These are phyloP conservation scores for Blastobotrys raffinosifermentans DNA, from an alignment of 1,139 yeast genomes.

Conservation along the genomic window DNA sequence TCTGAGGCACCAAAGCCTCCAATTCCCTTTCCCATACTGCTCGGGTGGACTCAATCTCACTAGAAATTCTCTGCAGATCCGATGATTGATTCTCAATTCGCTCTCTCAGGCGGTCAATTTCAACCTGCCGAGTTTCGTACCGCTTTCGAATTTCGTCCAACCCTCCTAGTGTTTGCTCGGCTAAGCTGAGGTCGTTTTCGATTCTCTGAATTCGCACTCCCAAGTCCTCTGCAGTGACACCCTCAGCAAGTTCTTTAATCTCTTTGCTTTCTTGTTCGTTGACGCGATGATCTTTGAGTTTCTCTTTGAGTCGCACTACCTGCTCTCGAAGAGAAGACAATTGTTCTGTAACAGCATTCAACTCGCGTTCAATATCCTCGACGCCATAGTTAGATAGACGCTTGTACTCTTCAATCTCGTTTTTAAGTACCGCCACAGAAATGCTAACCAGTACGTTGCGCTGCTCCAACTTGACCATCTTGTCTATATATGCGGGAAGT, in stretches of 20 bases:
- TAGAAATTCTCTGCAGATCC: constrained; percentile 30
- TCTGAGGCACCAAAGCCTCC: constrained; percentile 42
- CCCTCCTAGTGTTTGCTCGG: too few species aligned
- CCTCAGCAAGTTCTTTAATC: constrained; percentile 15
- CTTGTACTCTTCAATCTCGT: constrained; percentile 4
- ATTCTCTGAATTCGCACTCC: too few species aligned
- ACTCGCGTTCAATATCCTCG: constrained; percentile 18
- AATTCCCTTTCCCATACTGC: constrained; percentile 56
- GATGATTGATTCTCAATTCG: constrained; percentile 28
- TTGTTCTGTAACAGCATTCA: constrained; percentile 4
- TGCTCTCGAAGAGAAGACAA: background rate
- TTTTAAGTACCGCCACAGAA: background rate
- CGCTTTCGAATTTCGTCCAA: constrained; percentile 12
- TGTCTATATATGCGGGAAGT: background rate
- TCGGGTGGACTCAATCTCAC: constrained; percentile 38
- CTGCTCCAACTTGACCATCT: background rate
- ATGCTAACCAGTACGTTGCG: background rate
- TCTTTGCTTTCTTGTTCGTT: constrained; percentile 6
- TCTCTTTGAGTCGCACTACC: background rate
- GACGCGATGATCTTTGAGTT: too few species aligned
- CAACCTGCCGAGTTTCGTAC: constrained; percentile 24
- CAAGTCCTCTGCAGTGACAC: too few species aligned
- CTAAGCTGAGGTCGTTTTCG: too few species aligned
- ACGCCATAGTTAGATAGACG: constrained; percentile 11
- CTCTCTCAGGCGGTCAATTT: constrained; percentile 29